Base-by-base conservation (phyloP, 2,329 filamentous ascomycete species). In the Samsoniella hepiali region DNA sequence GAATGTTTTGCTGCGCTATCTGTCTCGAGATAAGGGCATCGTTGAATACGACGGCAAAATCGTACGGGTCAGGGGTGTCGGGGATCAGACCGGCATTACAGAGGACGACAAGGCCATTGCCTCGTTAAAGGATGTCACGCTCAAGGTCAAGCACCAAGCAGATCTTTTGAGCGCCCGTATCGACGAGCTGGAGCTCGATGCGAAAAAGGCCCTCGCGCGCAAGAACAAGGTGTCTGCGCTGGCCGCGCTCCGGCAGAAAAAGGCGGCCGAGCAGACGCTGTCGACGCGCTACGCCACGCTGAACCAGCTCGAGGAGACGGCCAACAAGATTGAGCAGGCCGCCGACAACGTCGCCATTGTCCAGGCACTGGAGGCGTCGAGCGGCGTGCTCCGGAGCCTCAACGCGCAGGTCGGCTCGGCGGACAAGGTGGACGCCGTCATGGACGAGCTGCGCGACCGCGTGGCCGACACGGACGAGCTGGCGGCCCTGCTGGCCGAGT, bases 391-490 rank as follows among this genome's bases (percentile, higher is more conserved):
- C 40, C 84, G 84, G 67, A 81, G 79, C 32, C 81, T 99, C 36
- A 93, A 97, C 72, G 82, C 84, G 54, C 85, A 91, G 72, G 84
- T 93, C 29, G 95, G 95, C 53, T 91, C 91, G 1, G 83, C 84
- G 0, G 89, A 91, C 66, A 83, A 82, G 53, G 91, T 96, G 0
- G 90, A 93, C 67, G 84, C 86, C 65, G 85, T 95, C 13, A 85
- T 96, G 58, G 90, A 91, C 68, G 82, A 83, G 56, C 77, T 97
- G 71, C 84, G 90, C 59, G 89, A 93, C 69, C 88, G 96, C 77
- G 95, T 95, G 86, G 83, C 79, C 58, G 87, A 89, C 69, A 87
- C 89, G 31, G 93, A 97, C 72, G 94, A 98, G 77, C 85, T 98
- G 29, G 86, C 87, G 34, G 85, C 83, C 62, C 88, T 94, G 47